phyloP scores from a whole-genome alignment of 148 eudicot genomes.

The Rhododendron ovatum region DNA sequence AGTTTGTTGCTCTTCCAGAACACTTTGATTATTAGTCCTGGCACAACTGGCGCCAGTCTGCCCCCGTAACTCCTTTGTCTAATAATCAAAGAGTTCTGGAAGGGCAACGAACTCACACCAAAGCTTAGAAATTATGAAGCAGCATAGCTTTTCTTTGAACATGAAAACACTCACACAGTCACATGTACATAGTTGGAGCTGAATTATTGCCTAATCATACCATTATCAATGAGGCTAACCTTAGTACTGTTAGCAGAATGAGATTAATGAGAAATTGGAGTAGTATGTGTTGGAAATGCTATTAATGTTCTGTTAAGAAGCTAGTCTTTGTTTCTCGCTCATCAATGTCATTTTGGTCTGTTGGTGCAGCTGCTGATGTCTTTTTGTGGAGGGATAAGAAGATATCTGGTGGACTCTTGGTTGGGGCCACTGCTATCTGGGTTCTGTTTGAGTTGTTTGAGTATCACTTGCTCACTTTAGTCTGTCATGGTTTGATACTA shows the following conservation, averaged over 20 bases:
- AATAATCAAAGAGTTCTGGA: not conserved
- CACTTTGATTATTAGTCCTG: not conserved
- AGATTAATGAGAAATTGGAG: not conserved
- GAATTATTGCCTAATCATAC: not conserved
- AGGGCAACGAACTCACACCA: not conserved
- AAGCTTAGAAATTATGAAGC: not conserved
- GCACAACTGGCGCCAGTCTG: not conserved
- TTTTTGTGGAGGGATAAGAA: conserved; percentile 93
- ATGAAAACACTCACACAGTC: not conserved
- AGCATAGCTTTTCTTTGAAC: not conserved
- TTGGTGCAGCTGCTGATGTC: conserved; percentile 86
- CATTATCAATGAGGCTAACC: not conserved
- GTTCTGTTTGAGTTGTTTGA: conserved; percentile 68
- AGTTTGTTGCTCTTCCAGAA: not conserved
- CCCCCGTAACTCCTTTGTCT: not conserved
- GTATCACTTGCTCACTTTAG: conserved; percentile 69
- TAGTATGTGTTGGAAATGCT: not conserved
- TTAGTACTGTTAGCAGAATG: too few relatives aligned
- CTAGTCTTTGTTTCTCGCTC: not conserved
- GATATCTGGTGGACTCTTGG: conserved; percentile 64
- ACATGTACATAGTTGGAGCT: not conserved
- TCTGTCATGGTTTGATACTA: conserved; percentile 73
- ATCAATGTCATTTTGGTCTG: not conserved
- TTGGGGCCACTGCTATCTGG: conserved; percentile 73
- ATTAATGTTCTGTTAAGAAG: not conserved